phyloP scores from a whole-genome alignment of 2,329 filamentous ascomycete species.

The Penicillium fuscoglaucum region DNA sequence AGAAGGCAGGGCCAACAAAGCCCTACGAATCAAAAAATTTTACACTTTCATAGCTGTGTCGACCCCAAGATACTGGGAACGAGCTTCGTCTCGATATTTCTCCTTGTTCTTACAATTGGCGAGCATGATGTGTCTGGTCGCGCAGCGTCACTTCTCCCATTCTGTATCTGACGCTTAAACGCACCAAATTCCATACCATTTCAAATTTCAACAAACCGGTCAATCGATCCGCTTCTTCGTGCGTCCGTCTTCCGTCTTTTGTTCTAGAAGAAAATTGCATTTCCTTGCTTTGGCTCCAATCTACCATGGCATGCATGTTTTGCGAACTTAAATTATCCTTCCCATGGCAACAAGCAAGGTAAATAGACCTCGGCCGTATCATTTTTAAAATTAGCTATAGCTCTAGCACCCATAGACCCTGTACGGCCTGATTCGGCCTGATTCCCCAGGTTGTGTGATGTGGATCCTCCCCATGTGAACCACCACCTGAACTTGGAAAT shows the following conservation, averaged over 20 bases:
- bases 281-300: conserved; percentile 26
- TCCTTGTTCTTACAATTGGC: conserved; percentile 22
- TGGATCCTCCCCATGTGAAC: conserved; percentile 2
- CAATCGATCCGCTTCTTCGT: conserved; percentile 19
- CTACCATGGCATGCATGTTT: conserved; percentile 22
- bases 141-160: conserved; percentile 33
- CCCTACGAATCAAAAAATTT: conserved; percentile 42
- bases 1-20: conserved; percentile 40
- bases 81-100: conserved; percentile 19
- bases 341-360: neutral
- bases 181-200: conserved; percentile 39
- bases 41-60: conserved; percentile 31
- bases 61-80: conserved; percentile 28
- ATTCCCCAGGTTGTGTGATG: conserved; percentile 6
- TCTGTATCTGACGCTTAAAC: conserved; percentile 40
- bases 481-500: neutral
- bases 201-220: conserved; percentile 25
- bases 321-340: neutral
- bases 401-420: conserved; percentile 1
- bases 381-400: neutral
- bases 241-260: conserved; percentile 12
- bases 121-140: conserved; percentile 32
- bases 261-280: conserved; percentile 26
- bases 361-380: neutral
- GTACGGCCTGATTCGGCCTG: neutral